Conservation (phyloP, 176 grass and related monocot genomes). For the Hsuehochloa calcarea region DNA sequence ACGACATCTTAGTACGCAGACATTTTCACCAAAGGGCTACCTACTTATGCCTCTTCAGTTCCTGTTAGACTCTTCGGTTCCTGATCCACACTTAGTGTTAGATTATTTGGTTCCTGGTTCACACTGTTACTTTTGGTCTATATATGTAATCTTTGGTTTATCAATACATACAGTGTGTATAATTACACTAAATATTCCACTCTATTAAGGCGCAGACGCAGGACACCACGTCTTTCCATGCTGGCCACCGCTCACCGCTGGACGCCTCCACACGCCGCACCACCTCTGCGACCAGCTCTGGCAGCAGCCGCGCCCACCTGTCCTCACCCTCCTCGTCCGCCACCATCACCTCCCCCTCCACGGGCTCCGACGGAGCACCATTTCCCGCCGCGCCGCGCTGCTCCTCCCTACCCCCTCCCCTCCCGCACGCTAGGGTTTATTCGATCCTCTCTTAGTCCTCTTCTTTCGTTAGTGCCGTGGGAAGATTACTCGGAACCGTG, state of each 20-base stretch:
- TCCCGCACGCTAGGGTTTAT: neutral
- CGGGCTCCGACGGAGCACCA: neutral
- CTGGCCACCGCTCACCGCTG: constrained; percentile 66
- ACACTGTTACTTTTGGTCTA: too few species aligned
- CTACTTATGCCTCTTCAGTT: too few species aligned
- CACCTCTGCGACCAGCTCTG: constrained; percentile 72
- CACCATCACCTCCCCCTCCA: neutral
- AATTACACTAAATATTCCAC: too few species aligned
- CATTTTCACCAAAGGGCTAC: too few species aligned
- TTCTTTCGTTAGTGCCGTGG: neutral
- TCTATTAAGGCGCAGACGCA: constrained; percentile 74
- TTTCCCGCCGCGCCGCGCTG: neutral
- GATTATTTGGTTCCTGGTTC: too few species aligned
- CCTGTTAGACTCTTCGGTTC: too few species aligned
- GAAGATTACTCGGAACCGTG: neutral
- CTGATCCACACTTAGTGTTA: too few species aligned
- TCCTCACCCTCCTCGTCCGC: constrained; percentile 38
- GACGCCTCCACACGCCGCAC: constrained; percentile 66
- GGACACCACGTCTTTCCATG: constrained; percentile 62
- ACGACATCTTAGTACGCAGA: too few species aligned
- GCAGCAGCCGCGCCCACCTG: constrained; percentile 68
- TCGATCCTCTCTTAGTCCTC: neutral
- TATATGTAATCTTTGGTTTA: too few species aligned
- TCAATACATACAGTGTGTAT: too few species aligned
- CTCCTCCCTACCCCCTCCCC: neutral